Percentiles rank a stretch among this genome's conserved stretches.
Conservation (phyloP, 495 filamentous ascomycete species). For the Penicillium salamii region DNA sequence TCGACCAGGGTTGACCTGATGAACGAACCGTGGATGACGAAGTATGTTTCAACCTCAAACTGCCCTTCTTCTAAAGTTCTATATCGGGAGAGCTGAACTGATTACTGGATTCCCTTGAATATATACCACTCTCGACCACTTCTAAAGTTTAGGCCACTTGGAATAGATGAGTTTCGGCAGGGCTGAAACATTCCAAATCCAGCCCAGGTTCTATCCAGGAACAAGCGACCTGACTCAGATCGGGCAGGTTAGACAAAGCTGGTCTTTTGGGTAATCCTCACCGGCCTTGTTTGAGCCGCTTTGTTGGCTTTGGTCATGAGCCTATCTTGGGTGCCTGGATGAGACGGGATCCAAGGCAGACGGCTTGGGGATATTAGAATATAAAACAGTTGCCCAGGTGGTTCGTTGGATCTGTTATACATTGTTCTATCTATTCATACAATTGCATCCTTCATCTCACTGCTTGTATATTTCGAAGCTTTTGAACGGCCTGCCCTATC, state of each 20-base stretch:
- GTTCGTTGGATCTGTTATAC: not conserved
- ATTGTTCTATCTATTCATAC: constrained; percentile 4
- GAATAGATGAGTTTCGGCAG: too few species aligned
- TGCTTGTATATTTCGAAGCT: not conserved
- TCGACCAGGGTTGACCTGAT: too few species aligned
- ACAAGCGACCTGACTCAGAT: constrained; percentile 12
- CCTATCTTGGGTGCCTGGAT: constrained; percentile 12
- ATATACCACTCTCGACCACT: too few species aligned
- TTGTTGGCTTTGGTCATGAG: not conserved
- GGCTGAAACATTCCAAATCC: too few species aligned
- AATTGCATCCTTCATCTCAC: not conserved
- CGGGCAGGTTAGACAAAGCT: too few species aligned
- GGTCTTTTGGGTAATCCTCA: too few species aligned
- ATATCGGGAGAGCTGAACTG: too few species aligned
- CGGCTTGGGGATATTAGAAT: not conserved
- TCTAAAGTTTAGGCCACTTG: too few species aligned
- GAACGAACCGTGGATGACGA: too few species aligned
- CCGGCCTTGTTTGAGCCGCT: not conserved
- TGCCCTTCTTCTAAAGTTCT: too few species aligned
- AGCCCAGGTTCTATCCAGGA: too few species aligned
- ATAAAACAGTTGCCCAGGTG: not conserved
- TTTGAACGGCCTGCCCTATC: not conserved
- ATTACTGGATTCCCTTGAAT: too few species aligned
- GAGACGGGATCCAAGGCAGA: constrained; percentile 11
- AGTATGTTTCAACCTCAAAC: constrained; percentile 16